A percentile compares a stretch with the other conserved stretches of the same genome.
Conservation (phyloP, 129 eudicot species). For the Ambrosia trifida region DNA sequence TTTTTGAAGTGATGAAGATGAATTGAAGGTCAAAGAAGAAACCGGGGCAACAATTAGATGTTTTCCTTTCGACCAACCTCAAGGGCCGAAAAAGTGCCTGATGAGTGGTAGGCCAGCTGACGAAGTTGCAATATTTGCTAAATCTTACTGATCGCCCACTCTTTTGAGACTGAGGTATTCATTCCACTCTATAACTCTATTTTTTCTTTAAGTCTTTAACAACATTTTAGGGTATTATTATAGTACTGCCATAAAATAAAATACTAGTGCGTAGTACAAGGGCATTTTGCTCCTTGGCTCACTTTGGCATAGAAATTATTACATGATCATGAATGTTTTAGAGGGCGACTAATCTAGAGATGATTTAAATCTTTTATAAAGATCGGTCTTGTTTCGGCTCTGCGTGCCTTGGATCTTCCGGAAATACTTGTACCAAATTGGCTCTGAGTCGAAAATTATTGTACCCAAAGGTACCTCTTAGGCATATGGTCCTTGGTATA, state of each 20-base stretch:
- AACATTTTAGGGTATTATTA: neutral
- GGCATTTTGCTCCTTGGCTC: neutral
- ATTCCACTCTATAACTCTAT: neutral
- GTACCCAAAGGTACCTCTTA: neutral
- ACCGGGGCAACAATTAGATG: conserved; percentile 89
- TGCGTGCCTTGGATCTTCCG: neutral
- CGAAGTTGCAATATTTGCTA: conserved; percentile 94
- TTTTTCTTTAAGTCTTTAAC: neutral
- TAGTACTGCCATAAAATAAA: neutral
- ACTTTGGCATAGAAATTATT: neutral
- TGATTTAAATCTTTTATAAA: neutral
- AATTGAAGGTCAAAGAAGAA: conserved; percentile 82
- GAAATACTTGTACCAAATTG: neutral
- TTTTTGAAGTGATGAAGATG: conserved; percentile 60
- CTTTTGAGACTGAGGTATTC: conserved; percentile 24
- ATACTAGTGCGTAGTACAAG: neutral
- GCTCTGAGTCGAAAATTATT: neutral
- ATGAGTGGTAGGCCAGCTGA: conserved; percentile 79
- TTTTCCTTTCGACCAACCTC: conserved; percentile 88
- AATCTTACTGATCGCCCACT: conserved; percentile 58
- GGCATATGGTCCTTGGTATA: neutral
- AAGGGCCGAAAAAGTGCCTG: conserved; percentile 61
- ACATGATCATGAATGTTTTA: neutral
- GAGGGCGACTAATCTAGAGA: neutral
- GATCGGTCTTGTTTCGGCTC: neutral